Evolutionary conservation across 495 filamentous ascomycete species (phyloP).

Genomic region (Rhypophila decipiens): DNA sequence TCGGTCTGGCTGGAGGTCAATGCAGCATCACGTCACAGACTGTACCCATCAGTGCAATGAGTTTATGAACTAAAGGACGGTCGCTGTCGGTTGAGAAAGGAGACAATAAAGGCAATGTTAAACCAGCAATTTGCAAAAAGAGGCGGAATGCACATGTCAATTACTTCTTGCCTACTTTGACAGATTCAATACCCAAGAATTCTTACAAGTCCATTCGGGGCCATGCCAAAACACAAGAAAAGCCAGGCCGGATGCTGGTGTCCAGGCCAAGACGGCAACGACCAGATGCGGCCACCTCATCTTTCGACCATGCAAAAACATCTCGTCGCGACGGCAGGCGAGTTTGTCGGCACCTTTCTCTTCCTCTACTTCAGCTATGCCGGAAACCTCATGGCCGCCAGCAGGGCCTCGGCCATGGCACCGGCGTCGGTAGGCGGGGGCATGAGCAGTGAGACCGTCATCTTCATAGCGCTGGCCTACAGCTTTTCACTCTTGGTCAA

Average conservation of each 20-base stretch:
- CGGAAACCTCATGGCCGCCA: constrained; percentile 26
- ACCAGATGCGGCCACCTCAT: constrained; percentile 1
- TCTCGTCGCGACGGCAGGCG: constrained; percentile 32
- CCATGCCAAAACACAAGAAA: too few relatives aligned
- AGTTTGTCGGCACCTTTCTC: constrained; percentile 45
- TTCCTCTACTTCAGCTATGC: constrained; percentile 49
- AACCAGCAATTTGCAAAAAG: too few relatives aligned
- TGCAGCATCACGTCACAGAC: too few relatives aligned
- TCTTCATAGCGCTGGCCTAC: constrained; percentile 31
- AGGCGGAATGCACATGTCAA: too few relatives aligned
- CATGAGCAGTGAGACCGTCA: constrained; percentile 21
- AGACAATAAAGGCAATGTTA: too few relatives aligned
- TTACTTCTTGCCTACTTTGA: too few relatives aligned
- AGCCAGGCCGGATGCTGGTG: background rate
- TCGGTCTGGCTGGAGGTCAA: too few relatives aligned
- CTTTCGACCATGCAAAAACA: constrained; percentile 13
- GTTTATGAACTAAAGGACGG: too few relatives aligned
- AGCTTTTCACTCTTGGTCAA: constrained; percentile 61
- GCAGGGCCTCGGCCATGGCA: constrained; percentile 18
- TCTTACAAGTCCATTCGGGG: too few relatives aligned
- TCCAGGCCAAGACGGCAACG: background rate
- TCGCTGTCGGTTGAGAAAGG: too few relatives aligned
- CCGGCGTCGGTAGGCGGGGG: constrained; percentile 5
- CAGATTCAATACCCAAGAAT: too few relatives aligned
- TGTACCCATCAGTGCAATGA: too few relatives aligned